A percentile compares a stretch with the other conserved stretches of the same genome.
Conservation (phyloP, 2,329 filamentous ascomycete species). For the Colletotrichum sp. region DNA sequence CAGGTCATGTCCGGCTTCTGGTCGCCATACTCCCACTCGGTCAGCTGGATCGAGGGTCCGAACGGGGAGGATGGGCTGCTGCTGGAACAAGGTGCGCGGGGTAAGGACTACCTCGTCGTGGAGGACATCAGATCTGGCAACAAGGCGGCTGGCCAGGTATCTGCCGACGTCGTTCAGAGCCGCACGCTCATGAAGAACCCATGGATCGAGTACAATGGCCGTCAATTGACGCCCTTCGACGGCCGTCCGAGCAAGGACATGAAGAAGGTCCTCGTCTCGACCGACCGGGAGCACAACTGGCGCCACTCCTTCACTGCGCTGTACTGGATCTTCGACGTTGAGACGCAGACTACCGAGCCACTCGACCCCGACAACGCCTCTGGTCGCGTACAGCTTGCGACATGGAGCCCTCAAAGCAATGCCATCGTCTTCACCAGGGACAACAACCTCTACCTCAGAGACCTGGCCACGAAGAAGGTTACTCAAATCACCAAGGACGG, state of each 20-base stretch:
- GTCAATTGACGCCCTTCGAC: constrained; percentile 60
- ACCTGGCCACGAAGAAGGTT: constrained; percentile 56
- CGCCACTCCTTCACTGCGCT: constrained; percentile 85
- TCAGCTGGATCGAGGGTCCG: constrained; percentile 79
- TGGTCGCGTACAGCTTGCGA: constrained; percentile 79
- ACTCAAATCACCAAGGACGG: constrained; percentile 85
- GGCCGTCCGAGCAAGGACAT: constrained; percentile 83
- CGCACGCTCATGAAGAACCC: constrained; percentile 77
- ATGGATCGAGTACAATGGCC: constrained; percentile 64
- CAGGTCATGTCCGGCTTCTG: constrained; percentile 73
- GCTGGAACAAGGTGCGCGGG: constrained; percentile 70
- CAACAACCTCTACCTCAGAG: constrained; percentile 89
- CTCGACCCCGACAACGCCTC: constrained; percentile 73
- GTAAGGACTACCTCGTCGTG: constrained; percentile 80
- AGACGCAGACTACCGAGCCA: constrained; percentile 76
- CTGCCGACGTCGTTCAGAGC: constrained; percentile 47
- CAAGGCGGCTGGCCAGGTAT: constrained; percentile 27
- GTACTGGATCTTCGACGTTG: constrained; percentile 94
- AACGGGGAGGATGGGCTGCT: constrained; percentile 84
- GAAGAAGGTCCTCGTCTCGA: constrained; percentile 84
- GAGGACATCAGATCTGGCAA: constrained; percentile 73
- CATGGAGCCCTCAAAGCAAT: constrained; percentile 88
- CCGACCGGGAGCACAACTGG: constrained; percentile 78
- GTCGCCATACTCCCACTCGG: constrained; percentile 65
- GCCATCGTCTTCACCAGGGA: constrained; percentile 87